Percentiles rank a stretch among this genome's conserved stretches.
Conservation (phyloP, 306 rosid genomes). For the Cucurbita argyrosperma region DNA sequence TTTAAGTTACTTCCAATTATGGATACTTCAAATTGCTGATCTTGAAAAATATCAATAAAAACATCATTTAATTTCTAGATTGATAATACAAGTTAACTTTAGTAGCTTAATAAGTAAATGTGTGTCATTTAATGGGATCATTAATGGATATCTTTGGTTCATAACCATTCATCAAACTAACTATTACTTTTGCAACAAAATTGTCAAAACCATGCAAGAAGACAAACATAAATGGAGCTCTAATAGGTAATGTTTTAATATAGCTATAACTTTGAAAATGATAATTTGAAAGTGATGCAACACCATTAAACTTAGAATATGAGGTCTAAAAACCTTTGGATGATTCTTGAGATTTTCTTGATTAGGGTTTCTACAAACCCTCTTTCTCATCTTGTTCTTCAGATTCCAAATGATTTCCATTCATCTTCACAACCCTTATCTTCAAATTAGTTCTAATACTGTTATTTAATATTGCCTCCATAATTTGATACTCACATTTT, state of each 20-base stretch:
- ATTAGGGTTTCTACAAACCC: background rate
- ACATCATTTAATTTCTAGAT: too few relatives aligned
- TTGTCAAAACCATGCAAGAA: background rate
- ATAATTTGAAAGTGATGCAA: background rate
- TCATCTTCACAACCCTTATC: background rate
- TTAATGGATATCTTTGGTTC: too few relatives aligned
- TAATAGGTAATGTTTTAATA: background rate
- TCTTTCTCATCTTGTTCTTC: background rate
- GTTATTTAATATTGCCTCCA: background rate
- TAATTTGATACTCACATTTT: background rate
- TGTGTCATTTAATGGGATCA: too few relatives aligned
- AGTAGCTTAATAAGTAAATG: too few relatives aligned
- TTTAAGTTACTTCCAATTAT: too few relatives aligned
- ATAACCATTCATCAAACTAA: too few relatives aligned
- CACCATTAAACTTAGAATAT: background rate
- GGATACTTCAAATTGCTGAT: too few relatives aligned
- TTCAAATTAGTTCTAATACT: too few relatives aligned
- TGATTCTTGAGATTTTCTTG: background rate
- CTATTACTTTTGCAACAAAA: background rate
- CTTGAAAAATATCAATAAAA: too few relatives aligned
- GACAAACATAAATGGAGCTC: background rate
- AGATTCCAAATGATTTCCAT: background rate
- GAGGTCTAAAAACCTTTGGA: background rate
- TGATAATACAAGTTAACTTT: too few relatives aligned
- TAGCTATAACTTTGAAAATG: background rate